Base-by-base conservation (phyloP, 192 early-diverging fungal genomes). In the Backusella australiensis region DNA sequence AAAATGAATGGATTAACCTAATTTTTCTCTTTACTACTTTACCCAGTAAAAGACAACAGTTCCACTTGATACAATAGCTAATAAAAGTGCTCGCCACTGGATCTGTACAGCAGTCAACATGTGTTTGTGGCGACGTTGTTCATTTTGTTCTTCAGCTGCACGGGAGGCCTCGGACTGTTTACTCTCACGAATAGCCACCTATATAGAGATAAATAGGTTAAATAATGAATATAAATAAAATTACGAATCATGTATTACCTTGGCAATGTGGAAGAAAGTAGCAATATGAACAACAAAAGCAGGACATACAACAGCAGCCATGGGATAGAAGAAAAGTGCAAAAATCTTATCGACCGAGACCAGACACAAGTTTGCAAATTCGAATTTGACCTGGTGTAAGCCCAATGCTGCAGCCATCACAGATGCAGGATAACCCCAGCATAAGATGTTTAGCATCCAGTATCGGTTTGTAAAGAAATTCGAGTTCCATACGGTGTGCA, bases 401-500 rank as follows among this genome's bases (percentile, higher is more conserved):
- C 66, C 81, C 9, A 89, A 23, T 4, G 86, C 80, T 6, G 78
- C 76, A 46, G 68, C 79, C 4, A 85, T 84, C 29, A 87, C 70
- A 12, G 76, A 67, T 12, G 56, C 11, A 34, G 86, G 78, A 36
- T 75, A 77, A 21, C 86, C 87, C 87, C 87, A 89, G 69, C 87
- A 85, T 34, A 87, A 17, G 34, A 82, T 34, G 53, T 89, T 72
- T 2, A 87, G 42, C n/a, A 76, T 69, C 42, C 77, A 53, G 66
- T 87, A 86, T 71, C 83, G 82, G 11, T 79, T 80, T 15, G 76
- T 38, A 34, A 87, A 81, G 72, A 84, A 83, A 32, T 84, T 84
- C 4, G 82, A 84, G 67, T 87, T 87, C 87, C 87, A 89, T 23
- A 89, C 87, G 3, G 86, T 87, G 73, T 89, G 85, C 1, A 89